These are phyloP conservation scores for Gynochthodes officinalis DNA, from an alignment of 257 asterid species.

Conservation along the genomic window DNA sequence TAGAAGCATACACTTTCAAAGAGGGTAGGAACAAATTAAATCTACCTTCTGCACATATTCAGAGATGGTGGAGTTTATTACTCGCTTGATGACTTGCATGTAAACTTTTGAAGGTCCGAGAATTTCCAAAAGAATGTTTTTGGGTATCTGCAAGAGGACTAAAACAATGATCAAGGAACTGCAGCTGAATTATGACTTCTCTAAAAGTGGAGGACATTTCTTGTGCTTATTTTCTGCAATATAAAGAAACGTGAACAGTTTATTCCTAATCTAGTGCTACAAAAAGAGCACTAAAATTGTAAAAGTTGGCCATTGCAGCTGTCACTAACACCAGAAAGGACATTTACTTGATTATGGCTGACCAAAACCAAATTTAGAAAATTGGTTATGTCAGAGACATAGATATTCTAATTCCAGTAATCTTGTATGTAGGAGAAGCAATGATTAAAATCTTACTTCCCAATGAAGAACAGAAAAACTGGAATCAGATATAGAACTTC, in stretches of 20 bases:
- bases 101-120: conserved; percentile 55
- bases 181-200: neutral
- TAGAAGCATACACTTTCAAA: neutral
- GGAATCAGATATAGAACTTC: neutral
- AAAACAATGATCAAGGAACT: conserved; percentile 8
- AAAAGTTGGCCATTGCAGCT: neutral
- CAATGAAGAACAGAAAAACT: neutral
- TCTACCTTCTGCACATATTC: conserved; percentile 45
- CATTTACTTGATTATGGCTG: neutral
- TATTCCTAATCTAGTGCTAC: neutral
- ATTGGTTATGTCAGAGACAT: too few species aligned
- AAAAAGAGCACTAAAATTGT: neutral
- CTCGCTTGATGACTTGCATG: conserved; percentile 46
- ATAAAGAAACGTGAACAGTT: neutral
- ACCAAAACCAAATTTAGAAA: conserved; percentile 1
- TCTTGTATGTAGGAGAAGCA: neutral
- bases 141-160: conserved; percentile 42
- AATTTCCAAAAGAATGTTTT: conserved; percentile 50
- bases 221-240: too few species aligned
- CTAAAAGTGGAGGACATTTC: neutral
- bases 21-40: neutral
- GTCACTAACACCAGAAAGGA: neutral
- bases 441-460: neutral
- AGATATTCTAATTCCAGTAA: neutral
- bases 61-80: conserved; percentile 37